Base-by-base conservation (phyloP, 2,329 filamentous ascomycete genomes). In the Venturia carpophila region DNA sequence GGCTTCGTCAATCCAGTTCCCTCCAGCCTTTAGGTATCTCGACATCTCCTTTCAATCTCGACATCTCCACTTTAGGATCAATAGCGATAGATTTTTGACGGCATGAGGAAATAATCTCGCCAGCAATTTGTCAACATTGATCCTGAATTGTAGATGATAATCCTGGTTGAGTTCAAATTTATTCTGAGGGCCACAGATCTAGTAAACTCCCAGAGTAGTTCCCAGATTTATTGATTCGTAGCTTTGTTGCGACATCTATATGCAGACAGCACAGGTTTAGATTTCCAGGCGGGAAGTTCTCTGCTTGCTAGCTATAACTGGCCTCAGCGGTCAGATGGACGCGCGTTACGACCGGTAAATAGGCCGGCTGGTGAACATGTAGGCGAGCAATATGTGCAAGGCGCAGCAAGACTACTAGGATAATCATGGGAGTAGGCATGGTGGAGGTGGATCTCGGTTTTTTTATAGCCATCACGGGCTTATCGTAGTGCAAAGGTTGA, bases 301-400 rank as follows among this genome's bases (percentile, higher is more conserved):
- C 19, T n/a, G 7, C 5, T 58, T 58, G 52, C 19, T 58, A 11
- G 27, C 52, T n/a, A 5, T 58, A 24, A 37, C 17, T 37, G 52
- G 52, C 52, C 19, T 37, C 30, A 58, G 30, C 19, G 15, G 52
- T 58, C 52, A 58, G 52, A 58, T 6, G 49, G 24, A 34, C 52
- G 52, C 52, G 52, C 52, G 52, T 58, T 17, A 58, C 6, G 9
- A 37, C 15, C 15, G 13, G 27, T 34, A 21, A 19, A 37, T 19
- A 37, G 15, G 30, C 37, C 15, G 15, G 7, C 52, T 37, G 24
- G 5, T 37, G 30, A 37, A 37, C 19, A 7, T 37, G 6, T 15
- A 58, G 52, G 52, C 52, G 21, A 58, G 52, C 52, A 58, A 58
- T 58, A 58, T 34, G 30, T n/a, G 37, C 52, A 58, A 37, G 52